phyloP scores from a whole-genome alignment of 768 basidiomycete genomes.

The Megacollybia marginata region DNA sequence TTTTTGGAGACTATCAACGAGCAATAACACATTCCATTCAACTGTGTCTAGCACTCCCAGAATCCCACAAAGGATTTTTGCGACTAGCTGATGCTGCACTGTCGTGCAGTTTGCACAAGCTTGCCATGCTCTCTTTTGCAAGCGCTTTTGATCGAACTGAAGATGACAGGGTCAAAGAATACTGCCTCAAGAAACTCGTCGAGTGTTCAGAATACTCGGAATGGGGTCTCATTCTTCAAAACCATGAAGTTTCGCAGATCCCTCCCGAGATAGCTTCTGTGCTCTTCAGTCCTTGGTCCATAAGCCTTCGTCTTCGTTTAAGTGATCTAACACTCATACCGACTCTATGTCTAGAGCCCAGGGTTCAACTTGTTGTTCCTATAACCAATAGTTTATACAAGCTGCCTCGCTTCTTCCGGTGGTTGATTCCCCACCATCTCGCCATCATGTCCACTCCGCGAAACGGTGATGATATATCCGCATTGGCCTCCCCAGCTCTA shows the following conservation, averaged over 20 bases:
- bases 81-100: constrained; percentile 41
- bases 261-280: constrained; percentile 20
- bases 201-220: constrained; percentile 42
- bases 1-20: constrained; percentile 24
- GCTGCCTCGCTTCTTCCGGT: constrained; percentile 54
- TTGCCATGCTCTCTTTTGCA: constrained; percentile 52
- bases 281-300: constrained; percentile 36
- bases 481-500: constrained; percentile 36
- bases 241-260: constrained; percentile 34
- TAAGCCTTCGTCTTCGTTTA: constrained; percentile 23
- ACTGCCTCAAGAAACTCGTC: constrained; percentile 39
- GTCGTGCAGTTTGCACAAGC: constrained; percentile 26
- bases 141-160: constrained; percentile 31
- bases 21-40: constrained; percentile 26
- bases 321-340: constrained; percentile 25
- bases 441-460: constrained; percentile 58
- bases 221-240: constrained; percentile 40
- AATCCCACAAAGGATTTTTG: constrained; percentile 39
- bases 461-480: constrained; percentile 38
- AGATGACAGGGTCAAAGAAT: constrained; percentile 27
- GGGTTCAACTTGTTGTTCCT: constrained; percentile 34
- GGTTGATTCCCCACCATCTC: constrained; percentile 51
- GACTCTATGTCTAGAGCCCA: constrained; percentile 30
- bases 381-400: constrained; percentile 16
- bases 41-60: constrained; percentile 22